These are phyloP conservation scores for Oryza meyeriana DNA, from an alignment of 176 grass and related monocot genomes.

Conservation along the genomic window DNA sequence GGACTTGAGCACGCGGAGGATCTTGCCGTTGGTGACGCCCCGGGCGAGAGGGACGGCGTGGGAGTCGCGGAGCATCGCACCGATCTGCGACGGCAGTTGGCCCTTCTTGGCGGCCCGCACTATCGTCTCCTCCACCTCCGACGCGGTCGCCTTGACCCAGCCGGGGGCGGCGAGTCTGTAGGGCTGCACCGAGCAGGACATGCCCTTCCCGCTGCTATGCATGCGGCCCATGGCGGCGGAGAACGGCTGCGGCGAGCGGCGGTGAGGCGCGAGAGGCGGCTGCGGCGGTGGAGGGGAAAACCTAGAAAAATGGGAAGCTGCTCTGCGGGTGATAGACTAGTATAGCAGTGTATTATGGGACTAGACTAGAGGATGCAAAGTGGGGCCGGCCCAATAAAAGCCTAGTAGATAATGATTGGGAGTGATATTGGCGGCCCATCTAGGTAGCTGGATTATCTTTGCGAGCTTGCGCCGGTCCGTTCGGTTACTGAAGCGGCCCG, in stretches of 20 bases:
- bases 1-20: constrained; percentile 71
- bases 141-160: constrained; percentile 53
- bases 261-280: background rate
- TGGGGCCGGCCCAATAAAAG: background rate
- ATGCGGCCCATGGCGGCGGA: constrained; percentile 69
- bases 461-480: background rate
- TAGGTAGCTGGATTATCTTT: background rate
- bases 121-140: constrained; percentile 34
- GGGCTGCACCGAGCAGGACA: constrained; percentile 63
- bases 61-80: constrained; percentile 16
- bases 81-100: constrained; percentile 45
- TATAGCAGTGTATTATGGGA: background rate
- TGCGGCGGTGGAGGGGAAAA: constrained; percentile 22
- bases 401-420: background rate
- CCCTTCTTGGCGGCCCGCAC: constrained; percentile 45
- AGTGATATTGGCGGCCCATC: too few species aligned
- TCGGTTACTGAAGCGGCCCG: background rate
- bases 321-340: background rate
- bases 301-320: constrained; percentile 3
- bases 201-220: constrained; percentile 80
- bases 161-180: constrained; percentile 47
- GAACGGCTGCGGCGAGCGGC: background rate
- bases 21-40: constrained; percentile 60
- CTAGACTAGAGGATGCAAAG: background rate
- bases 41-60: constrained; percentile 43